Evolutionary conservation across 768 basidiomycete genomes (phyloP).

Genomic region (Boletus sp.): DNA sequence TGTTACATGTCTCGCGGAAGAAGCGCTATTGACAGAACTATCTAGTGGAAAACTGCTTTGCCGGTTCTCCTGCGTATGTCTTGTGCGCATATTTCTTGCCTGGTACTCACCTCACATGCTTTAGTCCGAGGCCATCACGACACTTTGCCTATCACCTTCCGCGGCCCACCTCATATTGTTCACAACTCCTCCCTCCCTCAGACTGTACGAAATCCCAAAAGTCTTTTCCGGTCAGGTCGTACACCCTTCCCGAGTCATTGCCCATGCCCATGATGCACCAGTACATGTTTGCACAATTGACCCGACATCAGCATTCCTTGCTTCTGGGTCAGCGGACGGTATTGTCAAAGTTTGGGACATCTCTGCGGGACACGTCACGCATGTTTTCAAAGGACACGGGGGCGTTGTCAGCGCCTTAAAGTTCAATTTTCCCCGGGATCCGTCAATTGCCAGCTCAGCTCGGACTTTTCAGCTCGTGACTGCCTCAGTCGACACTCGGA

Average conservation of each 20-base stretch:
- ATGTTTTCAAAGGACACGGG: constrained; percentile 94
- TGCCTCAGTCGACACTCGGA: constrained; percentile 87
- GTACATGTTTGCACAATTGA: constrained; percentile 86
- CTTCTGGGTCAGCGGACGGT: constrained; percentile 95
- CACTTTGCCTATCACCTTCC: constrained; percentile 79
- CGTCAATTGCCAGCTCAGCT: constrained; percentile 44
- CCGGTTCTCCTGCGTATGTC: constrained; percentile 78
- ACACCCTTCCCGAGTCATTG: constrained; percentile 69
- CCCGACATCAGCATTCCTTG: constrained; percentile 86
- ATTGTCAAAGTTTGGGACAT: constrained; percentile 98
- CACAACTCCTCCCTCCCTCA: constrained; percentile 76
- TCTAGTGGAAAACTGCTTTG: constrained; percentile 71
- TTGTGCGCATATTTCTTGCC: not conserved
- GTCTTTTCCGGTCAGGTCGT: constrained; percentile 47
- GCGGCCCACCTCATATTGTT: constrained; percentile 75
- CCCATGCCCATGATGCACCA: constrained; percentile 90
- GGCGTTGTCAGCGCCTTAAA: constrained; percentile 92
- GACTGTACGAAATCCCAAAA: constrained; percentile 77
- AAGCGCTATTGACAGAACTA: constrained; percentile 82
- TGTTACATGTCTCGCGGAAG: constrained; percentile 84
- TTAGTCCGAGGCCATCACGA: constrained; percentile 80
- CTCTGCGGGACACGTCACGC: constrained; percentile 82
- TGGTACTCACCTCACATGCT: not conserved
- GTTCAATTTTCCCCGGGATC: constrained; percentile 76
- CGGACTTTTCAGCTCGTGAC: constrained; percentile 80